A percentile compares a stretch with the other conserved stretches of the same genome.
Evolutionary conservation across 176 grass and related monocot species (phyloP).

Genomic region (Phoenix dactylifera): DNA sequence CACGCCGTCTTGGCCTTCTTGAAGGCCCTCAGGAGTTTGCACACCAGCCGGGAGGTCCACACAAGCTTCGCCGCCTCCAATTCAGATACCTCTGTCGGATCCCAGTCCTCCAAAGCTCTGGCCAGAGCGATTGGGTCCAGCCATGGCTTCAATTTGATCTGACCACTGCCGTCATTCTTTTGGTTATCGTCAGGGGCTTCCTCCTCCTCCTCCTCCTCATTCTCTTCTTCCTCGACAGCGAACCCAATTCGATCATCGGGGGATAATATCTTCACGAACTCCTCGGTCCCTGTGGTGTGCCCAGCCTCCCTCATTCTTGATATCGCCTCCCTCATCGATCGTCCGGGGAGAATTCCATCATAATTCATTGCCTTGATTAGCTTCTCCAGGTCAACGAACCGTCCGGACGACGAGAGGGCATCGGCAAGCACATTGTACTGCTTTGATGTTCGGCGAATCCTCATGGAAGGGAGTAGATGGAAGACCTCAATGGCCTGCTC

Average conservation of each 20-base stretch:
- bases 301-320: slow-evolving; percentile 46
- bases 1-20: slow-evolving; percentile 65
- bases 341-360: slow-evolving; percentile 67
- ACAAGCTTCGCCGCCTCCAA: slow-evolving; percentile 49
- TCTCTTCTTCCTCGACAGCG: slow-evolving; percentile 30
- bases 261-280: slow-evolving; percentile 43
- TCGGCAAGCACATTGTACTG: slow-evolving; percentile 71
- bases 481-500: slow-evolving; percentile 58
- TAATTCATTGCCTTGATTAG: slow-evolving; percentile 55
- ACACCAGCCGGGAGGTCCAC: slow-evolving; percentile 76
- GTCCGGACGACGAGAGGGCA: slow-evolving; percentile 21
- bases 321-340: slow-evolving; percentile 38
- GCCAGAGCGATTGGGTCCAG: slow-evolving; percentile 58
- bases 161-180: neutral
- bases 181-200: neutral
- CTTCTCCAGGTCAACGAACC: slow-evolving; percentile 44
- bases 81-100: slow-evolving; percentile 46
- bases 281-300: slow-evolving; percentile 45
- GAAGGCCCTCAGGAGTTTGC: slow-evolving; percentile 80
- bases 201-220: slow-evolving; percentile 16
- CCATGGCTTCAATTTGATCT: slow-evolving; percentile 59
- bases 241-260: slow-evolving; percentile 47
- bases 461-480: slow-evolving; percentile 50
- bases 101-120: slow-evolving; percentile 65
- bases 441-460: slow-evolving; percentile 40